phyloP scores from a whole-genome alignment of 768 basidiomycete species.

The Termitomyces sp. region DNA sequence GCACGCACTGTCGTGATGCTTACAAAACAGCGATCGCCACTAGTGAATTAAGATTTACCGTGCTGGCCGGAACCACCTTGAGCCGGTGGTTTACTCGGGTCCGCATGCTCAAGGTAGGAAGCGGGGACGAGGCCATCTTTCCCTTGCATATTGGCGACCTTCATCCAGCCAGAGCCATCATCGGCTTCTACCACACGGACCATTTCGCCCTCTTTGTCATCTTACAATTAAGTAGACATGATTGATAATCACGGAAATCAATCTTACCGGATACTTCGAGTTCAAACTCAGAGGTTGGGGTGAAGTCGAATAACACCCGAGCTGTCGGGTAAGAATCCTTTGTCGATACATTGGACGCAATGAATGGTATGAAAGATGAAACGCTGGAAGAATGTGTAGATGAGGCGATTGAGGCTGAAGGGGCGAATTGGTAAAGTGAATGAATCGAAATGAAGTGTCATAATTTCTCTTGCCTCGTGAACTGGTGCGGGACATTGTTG shows the following conservation, averaged over 20 bases:
- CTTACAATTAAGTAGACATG: not conserved
- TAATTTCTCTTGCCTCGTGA: conserved; percentile 18
- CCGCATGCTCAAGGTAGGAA: conserved; percentile 58
- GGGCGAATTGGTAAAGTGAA: not conserved
- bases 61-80: conserved; percentile 38
- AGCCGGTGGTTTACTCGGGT: conserved; percentile 14
- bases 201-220: conserved; percentile 49
- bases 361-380: conserved; percentile 52
- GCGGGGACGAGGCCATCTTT: conserved; percentile 78
- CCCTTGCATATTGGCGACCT: conserved; percentile 57
- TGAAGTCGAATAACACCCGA: conserved; percentile 72
- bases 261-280: conserved; percentile 57
- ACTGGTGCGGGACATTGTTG: conserved; percentile 20
- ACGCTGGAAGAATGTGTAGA: conserved; percentile 37
- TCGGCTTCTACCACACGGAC: conserved; percentile 76
- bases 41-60: conserved; percentile 37
- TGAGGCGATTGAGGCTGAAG: conserved; percentile 10
- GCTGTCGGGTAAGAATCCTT: conserved; percentile 50
- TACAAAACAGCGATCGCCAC: conserved; percentile 5
- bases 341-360: conserved; percentile 28
- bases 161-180: conserved; percentile 86
- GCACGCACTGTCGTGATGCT: conserved; percentile 59
- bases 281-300: conserved; percentile 75
- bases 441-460: not conserved
- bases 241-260: not conserved